Evolutionary conservation across 208 protist genomes (phyloP).

Genomic region (Acanthamoeba triangularis): DNA sequence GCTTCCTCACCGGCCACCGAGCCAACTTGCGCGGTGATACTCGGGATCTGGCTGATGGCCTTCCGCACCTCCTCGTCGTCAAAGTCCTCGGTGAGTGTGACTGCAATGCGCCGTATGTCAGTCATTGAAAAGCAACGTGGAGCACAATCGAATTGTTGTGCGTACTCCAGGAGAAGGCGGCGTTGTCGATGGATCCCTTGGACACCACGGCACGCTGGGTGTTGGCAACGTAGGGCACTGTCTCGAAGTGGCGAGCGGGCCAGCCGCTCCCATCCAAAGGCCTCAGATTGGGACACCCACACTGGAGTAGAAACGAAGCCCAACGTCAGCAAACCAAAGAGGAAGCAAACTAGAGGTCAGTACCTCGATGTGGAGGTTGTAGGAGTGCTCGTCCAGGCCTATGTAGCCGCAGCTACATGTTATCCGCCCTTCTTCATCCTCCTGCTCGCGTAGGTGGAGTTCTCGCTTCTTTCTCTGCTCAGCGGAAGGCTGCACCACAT

Average conservation of each 20-base stretch:
- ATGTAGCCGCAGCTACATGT: background rate
- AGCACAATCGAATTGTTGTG: background rate
- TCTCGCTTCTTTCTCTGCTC: background rate
- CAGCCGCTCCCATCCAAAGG: slow-evolving; percentile 24
- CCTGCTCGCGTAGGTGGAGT: background rate
- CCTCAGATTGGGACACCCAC: background rate
- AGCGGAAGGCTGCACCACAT: too few relatives aligned
- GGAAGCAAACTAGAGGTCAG: too few relatives aligned
- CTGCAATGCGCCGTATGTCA: too few relatives aligned
- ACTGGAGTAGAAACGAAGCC: background rate
- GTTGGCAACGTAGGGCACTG: slow-evolving; percentile 23
- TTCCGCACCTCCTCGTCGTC: slow-evolving; percentile 11
- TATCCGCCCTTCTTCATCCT: background rate
- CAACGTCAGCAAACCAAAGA: background rate
- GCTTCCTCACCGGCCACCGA: background rate
- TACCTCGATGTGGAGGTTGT: slow-evolving; percentile 65
- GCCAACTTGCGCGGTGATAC: background rate
- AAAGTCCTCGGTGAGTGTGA: background rate
- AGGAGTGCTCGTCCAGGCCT: background rate
- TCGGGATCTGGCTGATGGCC: background rate
- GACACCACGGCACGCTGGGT: slow-evolving; percentile 42
- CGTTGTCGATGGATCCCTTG: slow-evolving; percentile 29
- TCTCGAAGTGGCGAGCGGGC: slow-evolving; percentile 58
- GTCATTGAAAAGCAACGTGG: too few relatives aligned
- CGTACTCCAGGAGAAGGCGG: slow-evolving; percentile 31